phyloP scores from a whole-genome alignment of 2,329 filamentous ascomycete genomes.

The Chrysoporthe cubensis region DNA sequence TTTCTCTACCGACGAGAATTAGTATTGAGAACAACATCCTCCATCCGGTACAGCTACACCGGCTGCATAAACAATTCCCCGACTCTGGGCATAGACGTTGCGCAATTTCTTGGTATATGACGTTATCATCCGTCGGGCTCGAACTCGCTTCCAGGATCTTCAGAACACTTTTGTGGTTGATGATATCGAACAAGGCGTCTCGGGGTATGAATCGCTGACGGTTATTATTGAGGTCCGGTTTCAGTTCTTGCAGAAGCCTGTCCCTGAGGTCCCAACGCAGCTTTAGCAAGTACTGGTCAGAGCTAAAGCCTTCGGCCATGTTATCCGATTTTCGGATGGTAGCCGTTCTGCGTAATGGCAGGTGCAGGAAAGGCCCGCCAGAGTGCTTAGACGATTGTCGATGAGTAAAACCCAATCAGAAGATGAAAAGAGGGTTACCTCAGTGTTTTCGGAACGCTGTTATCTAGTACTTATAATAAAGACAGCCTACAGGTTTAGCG shows the following conservation, averaged over 20 bases:
- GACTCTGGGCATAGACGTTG: neutral
- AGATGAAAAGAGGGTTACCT: neutral
- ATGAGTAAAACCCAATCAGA: neutral
- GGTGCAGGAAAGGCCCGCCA: neutral
- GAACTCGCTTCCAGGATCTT: neutral
- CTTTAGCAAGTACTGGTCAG: neutral
- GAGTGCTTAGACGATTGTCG: neutral
- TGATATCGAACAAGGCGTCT: neutral
- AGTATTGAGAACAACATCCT: constrained; percentile 6
- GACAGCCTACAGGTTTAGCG: too few species aligned
- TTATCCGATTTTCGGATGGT: neutral
- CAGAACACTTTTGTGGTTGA: neutral
- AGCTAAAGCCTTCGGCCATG: neutral
- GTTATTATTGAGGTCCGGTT: neutral
- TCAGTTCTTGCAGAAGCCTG: neutral
- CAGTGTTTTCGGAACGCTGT: too few species aligned
- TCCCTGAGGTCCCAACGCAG: neutral
- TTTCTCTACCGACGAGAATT: constrained; percentile 4
- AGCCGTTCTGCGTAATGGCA: neutral
- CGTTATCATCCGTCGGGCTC: neutral
- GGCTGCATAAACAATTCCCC: neutral
- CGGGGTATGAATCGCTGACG: constrained; percentile 1
- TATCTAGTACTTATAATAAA: neutral
- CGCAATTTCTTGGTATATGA: neutral
- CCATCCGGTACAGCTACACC: neutral